Conservation (phyloP, 176 grass and related monocot species). For the Phragmites australis region DNA sequence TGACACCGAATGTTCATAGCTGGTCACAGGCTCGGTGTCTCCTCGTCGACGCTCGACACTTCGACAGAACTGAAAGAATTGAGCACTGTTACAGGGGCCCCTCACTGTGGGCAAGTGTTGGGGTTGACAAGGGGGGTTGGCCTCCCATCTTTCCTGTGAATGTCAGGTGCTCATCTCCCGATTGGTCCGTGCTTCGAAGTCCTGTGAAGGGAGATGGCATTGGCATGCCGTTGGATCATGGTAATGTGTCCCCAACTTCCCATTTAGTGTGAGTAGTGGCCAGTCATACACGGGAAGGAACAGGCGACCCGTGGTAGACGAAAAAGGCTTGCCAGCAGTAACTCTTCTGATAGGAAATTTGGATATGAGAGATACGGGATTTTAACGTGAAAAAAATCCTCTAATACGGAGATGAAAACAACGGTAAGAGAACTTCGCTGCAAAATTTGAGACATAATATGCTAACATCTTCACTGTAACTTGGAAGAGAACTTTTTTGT, state of each 20-base stretch:
- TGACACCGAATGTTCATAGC: not conserved
- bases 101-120: no score
- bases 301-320: not conserved
- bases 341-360: no score
- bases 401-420: no score
- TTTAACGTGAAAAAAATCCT: no score
- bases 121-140: no score
- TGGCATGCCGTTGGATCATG: not conserved
- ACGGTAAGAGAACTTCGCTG: no score
- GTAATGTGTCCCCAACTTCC: not conserved
- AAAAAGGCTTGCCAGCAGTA: not conserved
- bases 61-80: not conserved
- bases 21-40: not conserved
- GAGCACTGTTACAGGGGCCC: not conserved
- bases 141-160: slow-evolving; percentile 4
- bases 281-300: not conserved
- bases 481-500: not conserved
- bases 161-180: not conserved
- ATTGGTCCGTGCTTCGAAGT: not conserved
- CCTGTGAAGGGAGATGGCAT: not conserved
- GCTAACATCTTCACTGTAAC: not conserved
- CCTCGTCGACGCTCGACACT: no score
- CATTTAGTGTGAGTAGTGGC: not conserved
- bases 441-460: no score
- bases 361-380: no score